A percentile compares a stretch with the other conserved stretches of the same genome.
phyloP scores from a whole-genome alignment of 148 eudicot genomes.

The Nyssa sinensis region DNA sequence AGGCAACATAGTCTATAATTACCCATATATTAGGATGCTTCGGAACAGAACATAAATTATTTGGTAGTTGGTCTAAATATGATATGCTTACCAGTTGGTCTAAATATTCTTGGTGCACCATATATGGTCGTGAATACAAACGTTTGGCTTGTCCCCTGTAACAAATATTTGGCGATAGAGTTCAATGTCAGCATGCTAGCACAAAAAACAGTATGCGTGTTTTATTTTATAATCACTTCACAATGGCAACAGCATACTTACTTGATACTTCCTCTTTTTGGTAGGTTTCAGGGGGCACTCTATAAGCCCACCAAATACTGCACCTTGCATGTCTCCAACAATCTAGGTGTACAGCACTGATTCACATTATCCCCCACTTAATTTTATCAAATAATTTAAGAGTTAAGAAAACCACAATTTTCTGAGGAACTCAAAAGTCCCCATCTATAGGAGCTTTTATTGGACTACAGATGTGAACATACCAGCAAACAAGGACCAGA shows the following conservation, averaged over 20 bases:
- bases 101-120: slow-evolving; percentile 89
- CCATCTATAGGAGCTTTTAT: background rate
- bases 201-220: slow-evolving; percentile 2
- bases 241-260: slow-evolving; percentile 29
- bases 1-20: background rate
- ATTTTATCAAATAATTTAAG: slow-evolving; percentile 4
- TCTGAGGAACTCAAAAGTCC: background rate
- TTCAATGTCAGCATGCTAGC: background rate
- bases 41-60: background rate
- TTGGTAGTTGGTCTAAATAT: slow-evolving; percentile 2
- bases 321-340: slow-evolving; percentile 87
- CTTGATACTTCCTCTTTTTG: slow-evolving; percentile 89
- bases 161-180: slow-evolving; percentile 16
- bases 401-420: background rate
- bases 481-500: slow-evolving; percentile 91
- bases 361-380: slow-evolving; percentile 10
- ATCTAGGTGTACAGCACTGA: slow-evolving; percentile 39
- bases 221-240: background rate
- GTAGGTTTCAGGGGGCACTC: slow-evolving; percentile 81
- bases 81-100: slow-evolving; percentile 75
- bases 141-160: slow-evolving; percentile 85
- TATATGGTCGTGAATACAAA: slow-evolving; percentile 85
- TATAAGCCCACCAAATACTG: slow-evolving; percentile 89
- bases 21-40: too few species aligned
- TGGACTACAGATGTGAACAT: slow-evolving; percentile 29